Evolutionary conservation across 768 basidiomycete species (phyloP).

Genomic region (Pleurotus sapidus): DNA sequence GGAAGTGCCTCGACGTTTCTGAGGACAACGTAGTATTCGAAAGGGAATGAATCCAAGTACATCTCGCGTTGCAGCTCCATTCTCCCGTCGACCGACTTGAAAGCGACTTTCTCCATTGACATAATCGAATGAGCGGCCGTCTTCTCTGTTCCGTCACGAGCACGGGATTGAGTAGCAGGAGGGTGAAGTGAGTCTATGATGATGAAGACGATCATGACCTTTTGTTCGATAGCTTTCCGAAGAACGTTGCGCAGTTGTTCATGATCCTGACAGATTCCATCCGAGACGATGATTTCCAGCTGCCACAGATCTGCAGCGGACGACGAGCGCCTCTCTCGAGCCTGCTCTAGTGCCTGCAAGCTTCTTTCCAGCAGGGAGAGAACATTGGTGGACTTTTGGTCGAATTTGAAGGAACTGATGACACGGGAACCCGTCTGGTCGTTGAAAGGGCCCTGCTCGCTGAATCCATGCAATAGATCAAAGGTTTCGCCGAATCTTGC

Average conservation of each 20-base stretch:
- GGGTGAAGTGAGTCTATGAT: conserved; percentile 86
- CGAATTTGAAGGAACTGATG: conserved; percentile 83
- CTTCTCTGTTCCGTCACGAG: not conserved
- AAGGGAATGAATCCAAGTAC: conserved; percentile 96
- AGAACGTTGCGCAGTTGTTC: conserved; percentile 77
- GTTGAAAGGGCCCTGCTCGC: conserved; percentile 67
- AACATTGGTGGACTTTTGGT: conserved; percentile 88
- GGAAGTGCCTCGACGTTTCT: conserved; percentile 89
- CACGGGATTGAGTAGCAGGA: conserved; percentile 11
- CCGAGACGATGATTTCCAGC: conserved; percentile 96
- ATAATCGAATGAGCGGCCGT: conserved; percentile 72
- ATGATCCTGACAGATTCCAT: conserved; percentile 98
- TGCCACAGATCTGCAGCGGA: conserved; percentile 91
- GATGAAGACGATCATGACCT: conserved; percentile 95
- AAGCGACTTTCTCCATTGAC: conserved; percentile 89
- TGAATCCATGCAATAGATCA: conserved; percentile 87
- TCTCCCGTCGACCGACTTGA: conserved; percentile 73
- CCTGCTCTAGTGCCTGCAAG: conserved; percentile 69
- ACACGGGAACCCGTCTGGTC: conserved; percentile 80
- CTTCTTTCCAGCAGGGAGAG: conserved; percentile 78
- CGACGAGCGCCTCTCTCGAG: conserved; percentile 67
- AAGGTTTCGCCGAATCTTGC: conserved; percentile 87
- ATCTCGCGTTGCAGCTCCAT: conserved; percentile 87
- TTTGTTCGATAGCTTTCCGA: conserved; percentile 82
- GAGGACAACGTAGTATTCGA: conserved; percentile 95